Base-by-base conservation (phyloP, 139 green algal species). In the Chlorella sp. region DNA sequence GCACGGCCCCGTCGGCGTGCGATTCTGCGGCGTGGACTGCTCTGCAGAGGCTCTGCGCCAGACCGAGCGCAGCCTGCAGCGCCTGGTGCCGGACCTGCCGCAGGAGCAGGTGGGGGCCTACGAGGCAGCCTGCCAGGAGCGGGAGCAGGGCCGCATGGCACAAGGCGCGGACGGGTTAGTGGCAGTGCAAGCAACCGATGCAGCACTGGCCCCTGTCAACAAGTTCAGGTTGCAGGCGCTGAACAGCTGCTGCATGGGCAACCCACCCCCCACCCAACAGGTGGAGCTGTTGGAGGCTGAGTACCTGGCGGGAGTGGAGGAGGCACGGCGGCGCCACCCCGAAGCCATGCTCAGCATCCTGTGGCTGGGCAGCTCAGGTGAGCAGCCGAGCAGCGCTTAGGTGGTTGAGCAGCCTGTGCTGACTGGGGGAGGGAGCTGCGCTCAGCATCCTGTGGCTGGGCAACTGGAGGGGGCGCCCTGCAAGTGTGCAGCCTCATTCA, bases 301-400 rank as follows among this genome's bases (percentile, higher is more conserved):
- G 48, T 90, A 90, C 38, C 41, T 90, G 68, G 26, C 36, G 20
- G 86, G 86, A 60, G 34, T 90, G 16, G 20, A 13, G 22, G 46
- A 36, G n/a, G 82, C 78, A 20, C 75, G 81, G 26, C 28, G 11
- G 17, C 34, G n/a, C 43, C 68, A 90, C 51, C 88, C 92, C 0
- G 41, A 67, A 28, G 73, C 75, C 51, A 68, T 73, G 32, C 86
- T 95, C n/a, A 91, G 76, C 79, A 28, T 94, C 30, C 90, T 95
- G 43, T 95, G 92, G 92, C 90, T 95, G 34, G 92, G 92, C 75
- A 91, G 84, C 81, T 91, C 76, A 20, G 72, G 72, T 78, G 72
- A 34, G 70, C 38, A 17, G 36, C 4, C 46, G 22, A 8, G 24
- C 1, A 19, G 62, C 26, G 26, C 22, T 20, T 7, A 8, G 24